These are phyloP conservation scores for Quercus alba DNA, from an alignment of 306 rosid species.

Conservation along the genomic window DNA sequence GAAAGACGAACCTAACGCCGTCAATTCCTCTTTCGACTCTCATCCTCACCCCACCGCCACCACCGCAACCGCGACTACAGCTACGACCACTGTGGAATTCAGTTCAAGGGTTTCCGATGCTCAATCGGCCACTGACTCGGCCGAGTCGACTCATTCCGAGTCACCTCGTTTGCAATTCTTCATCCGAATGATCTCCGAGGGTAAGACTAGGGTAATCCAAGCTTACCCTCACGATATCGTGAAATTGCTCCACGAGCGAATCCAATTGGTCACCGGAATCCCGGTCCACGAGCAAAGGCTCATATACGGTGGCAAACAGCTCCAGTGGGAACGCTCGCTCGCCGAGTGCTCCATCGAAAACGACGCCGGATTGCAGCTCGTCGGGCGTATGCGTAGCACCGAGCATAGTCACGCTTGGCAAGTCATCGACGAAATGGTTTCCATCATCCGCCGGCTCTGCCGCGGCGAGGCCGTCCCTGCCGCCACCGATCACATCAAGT, in stretches of 20 bases:
- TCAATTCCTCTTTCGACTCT: slow-evolving; percentile 29
- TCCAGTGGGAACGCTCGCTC: slow-evolving; percentile 50
- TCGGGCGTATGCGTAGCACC: slow-evolving; percentile 59
- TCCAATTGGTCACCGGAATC: slow-evolving; percentile 37
- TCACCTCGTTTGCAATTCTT: slow-evolving; percentile 51
- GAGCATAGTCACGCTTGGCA: slow-evolving; percentile 46
- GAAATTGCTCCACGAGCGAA: slow-evolving; percentile 38
- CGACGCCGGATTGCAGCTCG: slow-evolving; percentile 57
- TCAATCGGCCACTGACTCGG: slow-evolving; percentile 18
- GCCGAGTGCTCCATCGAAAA: slow-evolving; percentile 57
- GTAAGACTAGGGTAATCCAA: slow-evolving; percentile 52
- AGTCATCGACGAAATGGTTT: slow-evolving; percentile 37
- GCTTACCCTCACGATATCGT: slow-evolving; percentile 50
- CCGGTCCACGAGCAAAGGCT: slow-evolving; percentile 56
- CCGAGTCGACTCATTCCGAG: slow-evolving; percentile 17
- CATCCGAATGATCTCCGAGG: slow-evolving; percentile 47
- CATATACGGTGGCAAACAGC: slow-evolving; percentile 59
- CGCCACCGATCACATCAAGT: slow-evolving; percentile 31
- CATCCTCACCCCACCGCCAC: background rate
- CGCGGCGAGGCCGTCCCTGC: slow-evolving; percentile 36
- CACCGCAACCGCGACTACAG: background rate
- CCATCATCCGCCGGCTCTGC: slow-evolving; percentile 41
- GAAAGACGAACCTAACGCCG: slow-evolving; percentile 52
- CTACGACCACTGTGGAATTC: background rate
- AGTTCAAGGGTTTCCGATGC: slow-evolving; percentile 36